A percentile compares a stretch with the other conserved stretches of the same genome.
phyloP scores from a whole-genome alignment of 23 red algal species.

The Chondrus crispus region DNA sequence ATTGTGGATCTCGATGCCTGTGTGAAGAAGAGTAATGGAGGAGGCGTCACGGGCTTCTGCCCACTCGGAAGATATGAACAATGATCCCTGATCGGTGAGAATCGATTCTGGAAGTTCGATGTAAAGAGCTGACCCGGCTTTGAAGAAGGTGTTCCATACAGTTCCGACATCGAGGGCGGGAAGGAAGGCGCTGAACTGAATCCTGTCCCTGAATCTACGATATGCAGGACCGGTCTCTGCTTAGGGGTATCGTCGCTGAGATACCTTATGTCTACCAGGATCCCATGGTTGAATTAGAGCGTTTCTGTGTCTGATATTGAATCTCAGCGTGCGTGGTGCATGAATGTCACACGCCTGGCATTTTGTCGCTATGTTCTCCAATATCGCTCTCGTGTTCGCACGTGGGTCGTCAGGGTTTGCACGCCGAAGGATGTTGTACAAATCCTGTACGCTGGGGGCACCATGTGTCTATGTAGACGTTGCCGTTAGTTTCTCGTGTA shows the following conservation, averaged over 20 bases:
- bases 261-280: background rate
- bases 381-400: too few species aligned
- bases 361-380: too few species aligned
- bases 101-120: background rate
- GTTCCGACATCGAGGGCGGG: background rate
- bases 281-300: background rate
- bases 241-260: too few species aligned
- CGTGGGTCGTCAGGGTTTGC: too few species aligned
- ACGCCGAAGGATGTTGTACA: too few species aligned
- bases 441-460: too few species aligned
- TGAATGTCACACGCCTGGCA: too few species aligned
- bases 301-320: too few species aligned
- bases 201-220: background rate
- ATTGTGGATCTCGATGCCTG: background rate
- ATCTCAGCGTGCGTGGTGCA: too few species aligned
- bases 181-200: background rate
- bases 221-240: slow-evolving; percentile 23
- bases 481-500: too few species aligned
- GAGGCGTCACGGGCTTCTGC: background rate
- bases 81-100: slow-evolving; percentile 4
- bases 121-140: background rate
- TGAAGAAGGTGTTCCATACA: slow-evolving; percentile 3
- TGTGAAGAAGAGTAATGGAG: background rate
- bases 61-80: background rate
- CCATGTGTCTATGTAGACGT: too few species aligned